These are phyloP conservation scores for Ploettnerulaceae sp. DNA, from an alignment of 2,329 filamentous ascomycete genomes.

Conservation along the genomic window DNA sequence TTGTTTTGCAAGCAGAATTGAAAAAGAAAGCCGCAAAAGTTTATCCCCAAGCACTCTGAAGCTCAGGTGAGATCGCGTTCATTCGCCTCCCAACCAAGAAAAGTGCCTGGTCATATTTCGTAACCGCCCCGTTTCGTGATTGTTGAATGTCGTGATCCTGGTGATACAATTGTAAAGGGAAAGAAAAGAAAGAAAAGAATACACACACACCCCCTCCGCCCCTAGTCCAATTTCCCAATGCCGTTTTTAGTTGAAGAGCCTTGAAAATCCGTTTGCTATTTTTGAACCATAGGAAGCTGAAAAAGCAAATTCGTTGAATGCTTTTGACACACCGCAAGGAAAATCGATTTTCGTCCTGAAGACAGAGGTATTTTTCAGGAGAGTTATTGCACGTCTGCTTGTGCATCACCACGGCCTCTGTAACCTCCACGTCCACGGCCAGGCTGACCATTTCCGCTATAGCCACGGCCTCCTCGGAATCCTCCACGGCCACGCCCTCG, in stretches of 20 bases:
- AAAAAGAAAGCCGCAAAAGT: conserved; percentile 8
- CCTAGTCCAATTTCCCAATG: conserved; percentile 7
- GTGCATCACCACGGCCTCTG: conserved; percentile 28
- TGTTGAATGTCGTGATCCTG: conserved; percentile 22
- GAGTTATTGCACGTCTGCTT: conserved; percentile 25
- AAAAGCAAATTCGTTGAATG: conserved; percentile 23
- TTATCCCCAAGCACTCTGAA: conserved; percentile 13
- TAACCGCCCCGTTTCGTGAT: conserved; percentile 18
- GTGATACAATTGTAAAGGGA: conserved; percentile 29
- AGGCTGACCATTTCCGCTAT: conserved; percentile 18
- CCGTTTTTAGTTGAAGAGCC: conserved; percentile 1
- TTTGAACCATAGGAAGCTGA: conserved; percentile 18
- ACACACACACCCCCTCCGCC: conserved; percentile 16
- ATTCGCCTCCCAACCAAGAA: conserved; percentile 18
- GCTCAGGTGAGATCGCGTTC: conserved; percentile 12
- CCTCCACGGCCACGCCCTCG: conserved; percentile 57
- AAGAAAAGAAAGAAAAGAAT: conserved; percentile 19
- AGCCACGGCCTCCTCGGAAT: conserved; percentile 26
- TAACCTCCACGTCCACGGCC: conserved; percentile 28
- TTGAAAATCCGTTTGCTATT: conserved; percentile 5
- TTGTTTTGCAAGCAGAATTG: not conserved
- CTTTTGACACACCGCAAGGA: conserved; percentile 30
- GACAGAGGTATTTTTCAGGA: conserved; percentile 3
- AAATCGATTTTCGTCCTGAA: conserved; percentile 20
- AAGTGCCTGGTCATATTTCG: conserved; percentile 21